Evolutionary conservation across 2,329 filamentous ascomycete species (phyloP), one percentile per base, ranked within the genome.

Genomic region (Westerdykella aurantiaca): DNA sequence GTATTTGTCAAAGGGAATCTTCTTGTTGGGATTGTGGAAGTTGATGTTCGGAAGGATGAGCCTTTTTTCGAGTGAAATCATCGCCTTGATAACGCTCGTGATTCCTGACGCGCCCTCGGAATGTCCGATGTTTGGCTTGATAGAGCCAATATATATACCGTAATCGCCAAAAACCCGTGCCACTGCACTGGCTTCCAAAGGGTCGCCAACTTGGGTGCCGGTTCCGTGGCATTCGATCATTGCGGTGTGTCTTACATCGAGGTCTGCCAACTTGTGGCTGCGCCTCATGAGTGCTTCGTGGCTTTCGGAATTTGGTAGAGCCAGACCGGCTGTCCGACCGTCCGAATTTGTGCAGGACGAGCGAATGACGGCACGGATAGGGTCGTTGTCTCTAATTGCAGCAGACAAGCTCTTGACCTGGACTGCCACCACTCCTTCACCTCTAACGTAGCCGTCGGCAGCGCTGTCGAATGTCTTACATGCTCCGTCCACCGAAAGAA

Each of bases 151-250:
- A 31, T 7, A 7, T 10, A 40, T 29, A 5, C 43, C 35, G 5
- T 6, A 14, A 9, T 29, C 31, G 12, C 22, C 13, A 21, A 41
- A 33, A 7, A 41, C 38, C 7, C 6, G 13, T 14, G 25, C 35
- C 6, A 46, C 22, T 10, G 35, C 43, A n/a, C 25, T 34, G 7
- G 45, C 43, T 34, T 58, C 53, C n/a, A 51, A 41, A 1, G 49
- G 44, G 25, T 52, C 49, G 4, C 78, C 77, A 2, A 72, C 77
- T 37, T 72, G 70, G 1, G 78, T 81, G 5, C 78, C 78, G 11
- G 48, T 45, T 2, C 42, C 42, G 45, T 69, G 67, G 1, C 56
- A 56, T 46, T 69, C 67, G 6, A 67, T 50, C 23, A 60, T 66
- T 13, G 23, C 37, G 9, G 34, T 37, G n/a, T 33, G 22, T 33